Conservation (phyloP, 495 filamentous ascomycete genomes). For the Pyronema omphalodes region DNA sequence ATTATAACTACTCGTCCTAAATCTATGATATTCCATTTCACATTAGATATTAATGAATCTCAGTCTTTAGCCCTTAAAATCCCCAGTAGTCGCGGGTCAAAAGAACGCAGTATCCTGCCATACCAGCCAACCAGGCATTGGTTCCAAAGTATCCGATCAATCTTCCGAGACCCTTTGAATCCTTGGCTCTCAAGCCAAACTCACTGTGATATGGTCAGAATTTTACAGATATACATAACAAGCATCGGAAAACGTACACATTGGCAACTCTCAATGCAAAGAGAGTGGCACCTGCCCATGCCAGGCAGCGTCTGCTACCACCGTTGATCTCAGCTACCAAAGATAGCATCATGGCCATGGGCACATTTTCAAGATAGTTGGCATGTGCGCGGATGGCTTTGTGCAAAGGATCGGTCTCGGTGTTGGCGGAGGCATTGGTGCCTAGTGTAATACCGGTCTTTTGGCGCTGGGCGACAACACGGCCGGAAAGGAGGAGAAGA, state of each 20-base stretch:
- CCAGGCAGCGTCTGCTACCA: slow-evolving; percentile 22
- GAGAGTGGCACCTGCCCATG: slow-evolving; percentile 13
- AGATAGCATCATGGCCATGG: slow-evolving; percentile 2
- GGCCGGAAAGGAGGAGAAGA: slow-evolving; percentile 34
- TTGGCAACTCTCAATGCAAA: slow-evolving; percentile 7
- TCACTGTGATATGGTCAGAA: slow-evolving; percentile 7
- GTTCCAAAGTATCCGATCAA: slow-evolving; percentile 16
- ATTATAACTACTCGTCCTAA: too few species aligned
- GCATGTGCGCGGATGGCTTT: slow-evolving; percentile 6
- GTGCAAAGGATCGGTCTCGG: slow-evolving; percentile 7
- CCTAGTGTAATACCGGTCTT: slow-evolving; percentile 3
- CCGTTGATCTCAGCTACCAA: slow-evolving; percentile 37
- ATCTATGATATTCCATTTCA: too few species aligned
- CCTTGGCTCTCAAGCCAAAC: slow-evolving; percentile 10
- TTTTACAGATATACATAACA: neutral
- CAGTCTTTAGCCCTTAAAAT: slow-evolving; percentile 5
- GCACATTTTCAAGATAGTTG: slow-evolving; percentile 13
- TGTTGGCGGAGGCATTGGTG: neutral
- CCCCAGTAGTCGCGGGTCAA: slow-evolving; percentile 22
- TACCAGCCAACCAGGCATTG: slow-evolving; percentile 10
- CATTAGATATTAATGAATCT: too few species aligned
- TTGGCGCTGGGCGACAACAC: slow-evolving; percentile 37
- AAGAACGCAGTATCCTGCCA: slow-evolving; percentile 15
- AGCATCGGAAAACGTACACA: slow-evolving; percentile 6
- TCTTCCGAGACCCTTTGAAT: slow-evolving; percentile 10